Conservation (phyloP, 306 rosid genomes). For the Rosa chinensis region DNA sequence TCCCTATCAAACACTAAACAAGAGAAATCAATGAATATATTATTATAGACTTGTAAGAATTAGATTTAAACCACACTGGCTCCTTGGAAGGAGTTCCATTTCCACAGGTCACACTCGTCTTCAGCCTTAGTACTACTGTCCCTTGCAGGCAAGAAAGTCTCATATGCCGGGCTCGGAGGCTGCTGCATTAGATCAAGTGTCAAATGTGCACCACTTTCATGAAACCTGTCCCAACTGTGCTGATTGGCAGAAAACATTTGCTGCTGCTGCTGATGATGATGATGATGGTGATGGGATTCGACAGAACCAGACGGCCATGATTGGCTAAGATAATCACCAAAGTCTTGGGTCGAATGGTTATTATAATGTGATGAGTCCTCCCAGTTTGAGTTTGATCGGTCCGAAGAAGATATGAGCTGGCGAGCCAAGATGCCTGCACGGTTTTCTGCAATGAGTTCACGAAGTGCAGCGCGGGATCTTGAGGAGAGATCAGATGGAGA, state of each 20-base stretch:
- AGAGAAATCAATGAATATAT: background rate
- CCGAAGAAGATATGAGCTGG: conserved; percentile 43
- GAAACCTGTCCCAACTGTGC: conserved; percentile 36
- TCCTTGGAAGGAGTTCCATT: conserved; percentile 45
- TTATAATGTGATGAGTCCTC: conserved; percentile 26
- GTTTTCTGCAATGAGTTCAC: conserved; percentile 83
- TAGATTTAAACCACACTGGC: conserved; percentile 4
- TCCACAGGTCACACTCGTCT: conserved; percentile 46
- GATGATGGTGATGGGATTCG: conserved; percentile 42
- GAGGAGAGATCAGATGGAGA: conserved; percentile 63
- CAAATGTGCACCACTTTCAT: conserved; percentile 28
- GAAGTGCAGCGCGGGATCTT: conserved; percentile 82
- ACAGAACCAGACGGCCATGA: conserved; percentile 32
- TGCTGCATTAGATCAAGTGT: conserved; percentile 46
- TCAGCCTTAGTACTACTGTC: conserved; percentile 38
- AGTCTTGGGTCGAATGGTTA: conserved; percentile 40
- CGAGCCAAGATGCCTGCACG: conserved; percentile 67
- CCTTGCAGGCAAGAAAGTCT: conserved; percentile 29
- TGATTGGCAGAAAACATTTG: conserved; percentile 50
- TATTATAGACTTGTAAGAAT: background rate
- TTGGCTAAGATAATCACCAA: conserved; percentile 18
- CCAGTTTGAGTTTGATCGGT: conserved; percentile 42
- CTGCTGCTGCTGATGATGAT: conserved; percentile 33
- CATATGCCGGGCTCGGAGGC: conserved; percentile 39
- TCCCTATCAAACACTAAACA: background rate